Evolutionary conservation across 768 basidiomycete species (phyloP).

Genomic region (Imleria badia): DNA sequence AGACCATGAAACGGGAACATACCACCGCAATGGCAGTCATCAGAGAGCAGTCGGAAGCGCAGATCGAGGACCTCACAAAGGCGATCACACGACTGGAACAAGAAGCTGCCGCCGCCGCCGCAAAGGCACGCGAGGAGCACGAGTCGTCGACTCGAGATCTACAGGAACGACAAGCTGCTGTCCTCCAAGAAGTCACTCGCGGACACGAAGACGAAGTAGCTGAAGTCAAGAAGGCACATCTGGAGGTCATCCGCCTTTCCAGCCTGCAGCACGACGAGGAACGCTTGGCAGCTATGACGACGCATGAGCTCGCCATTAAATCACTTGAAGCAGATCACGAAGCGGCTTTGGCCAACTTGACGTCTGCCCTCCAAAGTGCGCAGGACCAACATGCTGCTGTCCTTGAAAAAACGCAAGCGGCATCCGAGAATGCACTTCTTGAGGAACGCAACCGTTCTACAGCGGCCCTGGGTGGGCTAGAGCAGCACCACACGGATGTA

Average conservation of each 20-base stretch:
- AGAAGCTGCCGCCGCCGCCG: constrained; percentile 40
- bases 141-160: constrained; percentile 47
- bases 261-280: constrained; percentile 36
- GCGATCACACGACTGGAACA: constrained; percentile 48
- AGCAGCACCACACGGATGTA: constrained; percentile 48
- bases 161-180: constrained; percentile 54
- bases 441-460: constrained; percentile 50
- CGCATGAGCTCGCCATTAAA: constrained; percentile 43
- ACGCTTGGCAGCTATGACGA: constrained; percentile 33
- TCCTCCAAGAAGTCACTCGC: constrained; percentile 54
- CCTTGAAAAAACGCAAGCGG: constrained; percentile 37
- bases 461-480: constrained; percentile 48
- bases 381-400: constrained; percentile 35
- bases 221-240: constrained; percentile 49
- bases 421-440: constrained; percentile 35
- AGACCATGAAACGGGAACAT: constrained; percentile 37
- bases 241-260: constrained; percentile 35
- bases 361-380: constrained; percentile 39
- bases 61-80: constrained; percentile 63
- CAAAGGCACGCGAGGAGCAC: constrained; percentile 43
- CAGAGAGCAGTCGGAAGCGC: constrained; percentile 38
- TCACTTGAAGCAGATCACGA: constrained; percentile 50
- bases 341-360: constrained; percentile 41
- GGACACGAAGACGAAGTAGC: constrained; percentile 57
- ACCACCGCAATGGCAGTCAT: constrained; percentile 29